A percentile compares a stretch with the other conserved stretches of the same genome.
These are phyloP conservation scores for Neurospora pannonica DNA, from an alignment of 495 filamentous ascomycete species.

Conservation along the genomic window DNA sequence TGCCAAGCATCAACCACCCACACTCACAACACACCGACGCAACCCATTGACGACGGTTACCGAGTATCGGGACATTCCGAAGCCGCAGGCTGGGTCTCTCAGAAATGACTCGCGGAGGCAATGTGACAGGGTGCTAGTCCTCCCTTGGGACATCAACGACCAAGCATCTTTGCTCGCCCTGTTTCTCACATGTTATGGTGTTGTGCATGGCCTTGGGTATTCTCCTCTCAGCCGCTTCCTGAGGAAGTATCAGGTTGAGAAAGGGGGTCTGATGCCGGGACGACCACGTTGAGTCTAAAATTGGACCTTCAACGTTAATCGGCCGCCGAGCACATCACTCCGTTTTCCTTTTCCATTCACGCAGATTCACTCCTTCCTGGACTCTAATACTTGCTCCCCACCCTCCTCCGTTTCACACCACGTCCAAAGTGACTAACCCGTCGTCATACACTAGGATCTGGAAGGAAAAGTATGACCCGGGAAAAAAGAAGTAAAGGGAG, in stretches of 20 bases:
- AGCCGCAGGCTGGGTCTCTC: neutral
- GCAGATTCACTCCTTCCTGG: neutral
- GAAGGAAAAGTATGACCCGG: constrained; percentile 89
- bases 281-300: neutral
- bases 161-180: neutral
- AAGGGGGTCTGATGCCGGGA: neutral
- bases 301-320: neutral
- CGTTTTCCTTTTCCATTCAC: neutral
- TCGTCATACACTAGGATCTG: constrained; percentile 60
- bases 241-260: neutral
- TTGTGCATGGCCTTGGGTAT: neutral
- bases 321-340: neutral
- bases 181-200: neutral
- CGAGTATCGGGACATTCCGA: neutral
- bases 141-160: neutral
- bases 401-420: neutral
- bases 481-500: constrained; percentile 27
- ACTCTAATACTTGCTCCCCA: neutral
- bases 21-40: neutral
- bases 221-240: neutral
- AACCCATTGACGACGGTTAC: neutral
- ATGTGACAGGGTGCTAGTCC: neutral
- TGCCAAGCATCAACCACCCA: neutral
- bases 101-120: neutral
- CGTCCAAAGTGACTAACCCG: neutral